These are phyloP conservation scores for Dictyostelium brefeldianum DNA, from an alignment of 78 protist genomes.

Conservation along the genomic window DNA sequence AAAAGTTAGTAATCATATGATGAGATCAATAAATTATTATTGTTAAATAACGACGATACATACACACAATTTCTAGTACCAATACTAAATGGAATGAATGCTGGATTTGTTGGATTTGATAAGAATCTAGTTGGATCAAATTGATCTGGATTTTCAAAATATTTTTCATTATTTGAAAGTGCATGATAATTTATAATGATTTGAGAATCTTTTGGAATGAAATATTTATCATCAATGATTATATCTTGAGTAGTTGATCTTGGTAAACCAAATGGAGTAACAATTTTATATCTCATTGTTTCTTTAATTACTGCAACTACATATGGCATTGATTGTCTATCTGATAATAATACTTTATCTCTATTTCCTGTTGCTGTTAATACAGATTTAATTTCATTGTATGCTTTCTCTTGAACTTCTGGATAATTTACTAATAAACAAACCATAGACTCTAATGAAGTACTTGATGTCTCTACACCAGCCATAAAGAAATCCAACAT, in stretches of 20 bases:
- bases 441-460: not conserved
- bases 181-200: not conserved
- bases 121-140: constrained; percentile 20
- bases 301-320: constrained; percentile 39
- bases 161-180: not conserved
- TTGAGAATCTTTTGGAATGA: constrained; percentile 47
- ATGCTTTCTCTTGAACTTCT: constrained; percentile 28
- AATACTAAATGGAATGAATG: not conserved
- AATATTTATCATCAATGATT: not conserved
- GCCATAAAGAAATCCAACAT: not conserved
- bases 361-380: not conserved
- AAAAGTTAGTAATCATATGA: no score
- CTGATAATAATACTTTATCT: not conserved
- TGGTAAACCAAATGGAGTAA: constrained; percentile 15
- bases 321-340: constrained; percentile 14
- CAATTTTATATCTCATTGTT: not conserved
- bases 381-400: not conserved
- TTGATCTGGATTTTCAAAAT: not conserved
- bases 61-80: constrained; percentile 69
- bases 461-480: constrained; percentile 24
- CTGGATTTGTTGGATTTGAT: not conserved
- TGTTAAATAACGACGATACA: not conserved
- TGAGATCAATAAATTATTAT: no score
- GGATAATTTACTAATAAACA: not conserved
- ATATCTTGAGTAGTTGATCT: not conserved